Conservation (phyloP, 1,284 basidiomycete genomes). For the Sporisorium graminicola region DNA sequence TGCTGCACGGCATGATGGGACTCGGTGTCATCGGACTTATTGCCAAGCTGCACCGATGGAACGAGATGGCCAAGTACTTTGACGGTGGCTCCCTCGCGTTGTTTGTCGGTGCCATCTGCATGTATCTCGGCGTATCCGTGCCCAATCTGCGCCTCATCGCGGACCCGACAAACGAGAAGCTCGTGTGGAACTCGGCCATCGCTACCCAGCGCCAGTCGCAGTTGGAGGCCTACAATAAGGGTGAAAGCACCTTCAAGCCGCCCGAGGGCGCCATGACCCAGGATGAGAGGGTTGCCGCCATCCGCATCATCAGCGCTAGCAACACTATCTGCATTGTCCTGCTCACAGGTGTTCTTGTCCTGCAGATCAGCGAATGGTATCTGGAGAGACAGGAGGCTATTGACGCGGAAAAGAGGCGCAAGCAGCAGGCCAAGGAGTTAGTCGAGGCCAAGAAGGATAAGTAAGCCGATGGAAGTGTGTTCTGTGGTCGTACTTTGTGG, state of each 20-base stretch:
- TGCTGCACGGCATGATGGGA: conserved; percentile 66
- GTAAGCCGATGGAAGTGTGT: conserved; percentile 3
- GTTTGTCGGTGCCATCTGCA: conserved; percentile 62
- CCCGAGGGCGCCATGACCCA: conserved; percentile 47
- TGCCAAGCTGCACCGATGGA: conserved; percentile 67
- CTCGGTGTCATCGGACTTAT: conserved; percentile 64
- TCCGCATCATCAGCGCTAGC: conserved; percentile 62
- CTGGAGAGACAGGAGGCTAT: conserved; percentile 49
- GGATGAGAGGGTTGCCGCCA: conserved; percentile 54
- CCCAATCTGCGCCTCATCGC: conserved; percentile 65
- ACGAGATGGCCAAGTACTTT: conserved; percentile 68
- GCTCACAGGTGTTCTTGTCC: conserved; percentile 60
- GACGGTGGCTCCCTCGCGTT: conserved; percentile 63
- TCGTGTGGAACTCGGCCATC: conserved; percentile 53
- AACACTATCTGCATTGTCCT: conserved; percentile 63
- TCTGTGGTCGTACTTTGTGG: background rate
- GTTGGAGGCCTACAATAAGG: conserved; percentile 43
- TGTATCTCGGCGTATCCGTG: conserved; percentile 63
- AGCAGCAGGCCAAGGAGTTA: conserved; percentile 31
- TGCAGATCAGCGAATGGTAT: conserved; percentile 65
- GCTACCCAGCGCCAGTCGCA: conserved; percentile 51
- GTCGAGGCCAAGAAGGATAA: conserved; percentile 45
- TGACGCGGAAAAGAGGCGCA: conserved; percentile 41
- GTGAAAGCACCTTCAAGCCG: conserved; percentile 30
- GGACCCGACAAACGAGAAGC: conserved; percentile 57